Conservation (phyloP, 768 basidiomycete genomes). For the Xanthoconium purpureum region DNA sequence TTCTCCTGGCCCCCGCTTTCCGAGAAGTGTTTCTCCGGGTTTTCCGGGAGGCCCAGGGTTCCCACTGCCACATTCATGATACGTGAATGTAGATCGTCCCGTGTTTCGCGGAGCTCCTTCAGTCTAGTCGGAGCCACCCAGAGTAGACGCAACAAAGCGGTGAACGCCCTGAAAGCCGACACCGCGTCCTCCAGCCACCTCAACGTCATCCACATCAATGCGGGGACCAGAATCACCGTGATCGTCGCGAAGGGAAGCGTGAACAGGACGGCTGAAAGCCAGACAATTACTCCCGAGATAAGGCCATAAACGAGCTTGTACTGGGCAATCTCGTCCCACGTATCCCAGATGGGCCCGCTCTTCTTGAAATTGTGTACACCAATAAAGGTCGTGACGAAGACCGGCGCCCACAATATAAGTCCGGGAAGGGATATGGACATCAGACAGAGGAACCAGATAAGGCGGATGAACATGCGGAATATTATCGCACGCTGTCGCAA, state of each 20-base stretch:
- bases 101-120: slow-evolving; percentile 47
- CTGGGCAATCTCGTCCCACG: slow-evolving; percentile 87
- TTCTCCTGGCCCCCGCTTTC: slow-evolving; percentile 62
- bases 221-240: slow-evolving; percentile 60
- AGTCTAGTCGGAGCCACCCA: slow-evolving; percentile 58
- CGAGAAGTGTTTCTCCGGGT: slow-evolving; percentile 68
- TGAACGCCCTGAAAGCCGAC: slow-evolving; percentile 73
- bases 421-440: slow-evolving; percentile 70
- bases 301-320: slow-evolving; percentile 86
- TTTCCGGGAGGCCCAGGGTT: slow-evolving; percentile 57
- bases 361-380: slow-evolving; percentile 76
- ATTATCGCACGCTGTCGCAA: slow-evolving; percentile 53
- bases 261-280: slow-evolving; percentile 48
- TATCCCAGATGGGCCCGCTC: slow-evolving; percentile 79
- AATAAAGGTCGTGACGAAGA: slow-evolving; percentile 68
- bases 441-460: slow-evolving; percentile 61
- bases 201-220: slow-evolving; percentile 85
- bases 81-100: slow-evolving; percentile 58
- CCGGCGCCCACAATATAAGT: slow-evolving; percentile 76
- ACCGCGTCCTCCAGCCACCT: slow-evolving; percentile 87
- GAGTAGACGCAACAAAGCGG: slow-evolving; percentile 58
- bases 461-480: slow-evolving; percentile 61
- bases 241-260: slow-evolving; percentile 62
- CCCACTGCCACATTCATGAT: slow-evolving; percentile 62
- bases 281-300: slow-evolving; percentile 67